Evolutionary conservation across 2,329 filamentous ascomycete species (phyloP), one percentile per base, ranked within the genome.

Genomic region (Remersonia thermophila): DNA sequence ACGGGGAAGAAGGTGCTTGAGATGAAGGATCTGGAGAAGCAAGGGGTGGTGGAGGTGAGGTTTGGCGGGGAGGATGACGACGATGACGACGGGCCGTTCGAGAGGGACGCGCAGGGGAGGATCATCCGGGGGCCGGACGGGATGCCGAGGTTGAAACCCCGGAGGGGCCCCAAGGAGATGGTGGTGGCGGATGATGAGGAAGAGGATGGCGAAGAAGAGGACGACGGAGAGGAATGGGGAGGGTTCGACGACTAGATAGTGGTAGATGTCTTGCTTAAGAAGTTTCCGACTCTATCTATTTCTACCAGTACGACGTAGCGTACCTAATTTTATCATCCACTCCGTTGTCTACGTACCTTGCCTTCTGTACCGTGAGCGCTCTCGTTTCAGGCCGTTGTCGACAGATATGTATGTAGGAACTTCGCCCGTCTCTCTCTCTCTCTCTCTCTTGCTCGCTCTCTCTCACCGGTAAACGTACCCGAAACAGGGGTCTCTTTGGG

Each of bases 121-220:
- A 56, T 56, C 33, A 38, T 55, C 6, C 45, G 53, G 33, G 50
- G 53, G 23, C 15, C 12, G 13, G 37, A 42, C 31, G 53, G 52
- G 7, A 55, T 55, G 49, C 53, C 52, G 26, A 49, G 45, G 20
- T 36, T 49, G 29, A 54, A 54, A 41, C 15, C 7, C 15, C 20
- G 30, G 15, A 37, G 23, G 31, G 33, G 17, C 20, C 30, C 18
- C 34, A 23, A 5, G 40, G 18, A 9, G 27, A 25, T n/a, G 37
- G 31, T 7, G 38, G 39, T 10, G 45, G 47, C 16, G 43, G 38
- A 7, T 7, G 38, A 37, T 26, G 31, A 31, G 2, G 25, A 17
- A 8, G 36, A 23, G 14, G 32, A 30, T 4, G 29, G 28, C 7
- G 38, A 31, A 3, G 33, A 29, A 13, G 40, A 27, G 3, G 36